Conservation (phyloP, 2,329 filamentous ascomycete genomes). For the Penicillium sp. region DNA sequence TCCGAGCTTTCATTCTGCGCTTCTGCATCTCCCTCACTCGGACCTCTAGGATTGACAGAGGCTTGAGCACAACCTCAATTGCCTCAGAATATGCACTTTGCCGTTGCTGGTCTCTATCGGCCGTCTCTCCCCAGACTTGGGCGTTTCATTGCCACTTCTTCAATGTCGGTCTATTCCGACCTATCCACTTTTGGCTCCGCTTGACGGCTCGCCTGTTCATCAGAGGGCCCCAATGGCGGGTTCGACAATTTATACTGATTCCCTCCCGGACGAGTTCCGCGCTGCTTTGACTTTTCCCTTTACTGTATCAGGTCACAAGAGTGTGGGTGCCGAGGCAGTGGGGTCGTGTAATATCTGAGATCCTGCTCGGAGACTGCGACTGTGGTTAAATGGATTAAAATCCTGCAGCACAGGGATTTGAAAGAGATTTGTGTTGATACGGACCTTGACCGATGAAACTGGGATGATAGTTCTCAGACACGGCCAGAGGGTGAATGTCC, state of each 20-base stretch:
- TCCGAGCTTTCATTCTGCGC: constrained; percentile 16
- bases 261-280: constrained; percentile 25
- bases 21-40: neutral
- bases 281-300: neutral
- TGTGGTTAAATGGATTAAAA: constrained; percentile 6
- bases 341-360: constrained; percentile 10
- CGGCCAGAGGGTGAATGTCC: constrained; percentile 6
- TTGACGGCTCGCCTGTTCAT: constrained; percentile 4
- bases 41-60: neutral
- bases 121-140: neutral
- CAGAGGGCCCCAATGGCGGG: neutral
- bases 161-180: constrained; percentile 12
- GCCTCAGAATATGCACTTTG: neutral
- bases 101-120: neutral
- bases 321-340: constrained; percentile 2
- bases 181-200: constrained; percentile 15
- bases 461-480: constrained; percentile 17
- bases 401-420: constrained; percentile 9
- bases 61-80: neutral
- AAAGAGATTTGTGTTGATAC: constrained; percentile 4
- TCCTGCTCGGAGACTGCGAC: constrained; percentile 8
- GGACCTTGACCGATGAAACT: constrained; percentile 20
- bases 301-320: neutral
- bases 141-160: constrained; percentile 1
- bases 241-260: neutral